Base-by-base conservation (phyloP, 352 stramenopile species). In the Phytophthora agathidicida region DNA sequence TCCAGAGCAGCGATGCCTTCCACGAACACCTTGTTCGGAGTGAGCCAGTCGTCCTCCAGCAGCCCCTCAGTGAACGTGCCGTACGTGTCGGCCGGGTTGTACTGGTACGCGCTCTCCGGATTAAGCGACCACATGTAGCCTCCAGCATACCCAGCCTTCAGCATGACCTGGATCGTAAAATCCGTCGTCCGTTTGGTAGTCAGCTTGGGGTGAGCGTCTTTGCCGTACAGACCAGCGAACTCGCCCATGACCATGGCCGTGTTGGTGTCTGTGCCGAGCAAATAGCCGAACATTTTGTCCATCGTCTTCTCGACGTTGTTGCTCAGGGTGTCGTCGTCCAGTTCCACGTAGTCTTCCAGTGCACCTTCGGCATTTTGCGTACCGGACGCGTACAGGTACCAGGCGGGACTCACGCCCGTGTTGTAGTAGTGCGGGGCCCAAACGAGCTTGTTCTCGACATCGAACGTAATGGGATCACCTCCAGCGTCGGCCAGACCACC, bases 111-210 rank as follows among this genome's bases (percentile, higher is more conserved):
- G 65, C 72, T 86, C 64, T 90, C 82, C 0, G 82, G 82, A 41
- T 92, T 92, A 2, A 92, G 62, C 9, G 80, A 89, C 82, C 82
- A 92, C 77, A 92, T 88, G 59, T 88, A 92, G 3, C 77, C 80
- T n/a, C 82, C 82, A 0, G 78, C 80, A 27, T 85, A 84, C 0
- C 65, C 63, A 1, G 71, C 51, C 42, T 82, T 62, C 8, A 92
- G 31, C 68, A 88, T 87, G 5, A 78, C 49, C 7, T 88, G 60
- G 23, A 92, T 84, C 9, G 79, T 80, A n/a, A 84, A 80, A 44
- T 94, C 83, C 1, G 75, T 88, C 24, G 71, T 75, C 20, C 81
- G 81, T 49, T 84, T 81, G 0, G 79, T 91, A 8, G 81, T 91
- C 20, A 80, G 66, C 43, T 57, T 31, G 2, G 69, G 69, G 30